Evolutionary conservation across 139 green algal genomes (phyloP).

Genomic region (Pseudopediastrum boryanum): DNA sequence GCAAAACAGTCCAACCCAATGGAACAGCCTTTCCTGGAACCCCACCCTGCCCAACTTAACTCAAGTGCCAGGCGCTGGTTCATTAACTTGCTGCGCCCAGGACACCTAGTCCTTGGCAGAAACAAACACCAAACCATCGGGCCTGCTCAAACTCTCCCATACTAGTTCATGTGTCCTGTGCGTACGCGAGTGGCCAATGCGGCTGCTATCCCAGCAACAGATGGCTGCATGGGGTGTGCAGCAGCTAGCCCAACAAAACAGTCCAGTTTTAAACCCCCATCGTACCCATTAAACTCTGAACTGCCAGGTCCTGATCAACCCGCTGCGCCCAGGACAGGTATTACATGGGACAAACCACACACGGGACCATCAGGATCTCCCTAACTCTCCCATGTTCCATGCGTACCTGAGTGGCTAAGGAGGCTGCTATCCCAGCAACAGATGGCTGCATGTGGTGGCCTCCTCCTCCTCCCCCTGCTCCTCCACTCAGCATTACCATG

Average conservation of each 20-base stretch:
- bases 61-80: neutral
- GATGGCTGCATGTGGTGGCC: neutral
- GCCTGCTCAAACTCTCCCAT: neutral
- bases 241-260: neutral
- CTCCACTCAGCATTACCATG: conserved; percentile 47
- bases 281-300: neutral
- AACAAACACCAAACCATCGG: neutral
- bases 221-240: neutral
- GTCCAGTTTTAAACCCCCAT: neutral
- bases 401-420: conserved; percentile 5
- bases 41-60: neutral
- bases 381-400: neutral
- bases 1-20: neutral
- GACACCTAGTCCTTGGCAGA: neutral
- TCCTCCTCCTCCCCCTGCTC: neutral
- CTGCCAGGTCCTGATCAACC: neutral
- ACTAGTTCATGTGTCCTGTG: no score
- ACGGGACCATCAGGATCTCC: neutral
- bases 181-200: neutral
- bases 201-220: neutral
- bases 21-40: neutral
- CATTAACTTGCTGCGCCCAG: neutral
- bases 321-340: neutral
- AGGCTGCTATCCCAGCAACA: neutral
- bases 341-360: neutral